Evolutionary conservation across 305 asterid genomes (phyloP).

Genomic region (Fraxinus albicans): DNA sequence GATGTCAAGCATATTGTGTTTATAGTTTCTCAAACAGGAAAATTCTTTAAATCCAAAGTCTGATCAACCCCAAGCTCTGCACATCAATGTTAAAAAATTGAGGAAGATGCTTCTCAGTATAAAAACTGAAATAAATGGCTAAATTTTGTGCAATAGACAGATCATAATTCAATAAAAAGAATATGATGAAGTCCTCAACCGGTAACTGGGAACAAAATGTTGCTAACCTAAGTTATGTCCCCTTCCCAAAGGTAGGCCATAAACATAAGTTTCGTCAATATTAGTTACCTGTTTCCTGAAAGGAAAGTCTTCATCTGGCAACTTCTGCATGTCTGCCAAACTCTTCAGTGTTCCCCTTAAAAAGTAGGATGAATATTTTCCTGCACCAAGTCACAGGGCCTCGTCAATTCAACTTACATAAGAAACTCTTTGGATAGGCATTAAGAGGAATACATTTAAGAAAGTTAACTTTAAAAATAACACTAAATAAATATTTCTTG

Average conservation of each 20-base stretch:
- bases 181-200: not conserved
- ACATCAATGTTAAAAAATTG: not conserved
- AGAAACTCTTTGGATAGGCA: slow-evolving; percentile 6
- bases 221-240: not conserved
- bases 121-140: not conserved
- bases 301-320: slow-evolving; percentile 77
- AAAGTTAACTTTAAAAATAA: not conserved
- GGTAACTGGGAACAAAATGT: not conserved
- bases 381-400: slow-evolving; percentile 40
- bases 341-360: slow-evolving; percentile 56
- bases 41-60: not conserved
- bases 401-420: not conserved
- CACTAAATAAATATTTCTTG: not conserved
- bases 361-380: slow-evolving; percentile 56
- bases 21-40: not conserved
- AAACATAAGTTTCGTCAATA: not conserved
- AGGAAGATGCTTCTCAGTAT: not conserved
- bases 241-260: not conserved
- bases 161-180: not conserved
- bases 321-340: slow-evolving; percentile 73
- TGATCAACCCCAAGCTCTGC: not conserved
- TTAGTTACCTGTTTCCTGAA: slow-evolving; percentile 71
- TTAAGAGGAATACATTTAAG: slow-evolving; percentile 13
- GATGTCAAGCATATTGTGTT: not conserved
- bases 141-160: not conserved